Percentiles rank a stretch among this genome's conserved stretches.
Conservation (phyloP, 768 basidiomycete species). For the Termitomyces sp. region DNA sequence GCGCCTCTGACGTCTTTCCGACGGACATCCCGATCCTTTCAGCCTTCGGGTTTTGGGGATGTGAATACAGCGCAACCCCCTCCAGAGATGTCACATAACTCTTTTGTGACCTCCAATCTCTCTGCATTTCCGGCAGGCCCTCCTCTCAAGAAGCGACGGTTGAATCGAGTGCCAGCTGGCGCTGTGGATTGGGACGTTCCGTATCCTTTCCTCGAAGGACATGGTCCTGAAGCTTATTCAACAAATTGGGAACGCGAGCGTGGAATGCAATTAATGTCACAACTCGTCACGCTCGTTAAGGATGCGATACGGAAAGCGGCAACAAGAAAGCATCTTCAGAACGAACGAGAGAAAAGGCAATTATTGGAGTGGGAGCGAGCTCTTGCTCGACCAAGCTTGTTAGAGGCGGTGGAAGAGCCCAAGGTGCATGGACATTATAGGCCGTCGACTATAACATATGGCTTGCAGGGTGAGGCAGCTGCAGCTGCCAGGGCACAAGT, state of each 20-base stretch:
- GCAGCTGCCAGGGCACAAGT: conserved; percentile 7
- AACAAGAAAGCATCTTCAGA: conserved; percentile 42
- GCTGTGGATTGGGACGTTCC: conserved; percentile 83
- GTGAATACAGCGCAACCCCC: neutral
- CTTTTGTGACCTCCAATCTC: neutral
- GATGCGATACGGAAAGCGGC: conserved; percentile 60
- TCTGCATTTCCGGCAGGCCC: conserved; percentile 15
- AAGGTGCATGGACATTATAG: conserved; percentile 28
- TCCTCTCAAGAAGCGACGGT: conserved; percentile 55
- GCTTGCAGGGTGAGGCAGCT: conserved; percentile 16
- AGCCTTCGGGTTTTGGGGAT: conserved; percentile 1
- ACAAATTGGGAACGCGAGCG: conserved; percentile 64
- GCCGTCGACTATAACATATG: conserved; percentile 29
- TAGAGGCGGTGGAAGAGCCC: conserved; percentile 1
- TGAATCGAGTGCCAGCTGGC: conserved; percentile 71
- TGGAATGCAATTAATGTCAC: conserved; percentile 55
- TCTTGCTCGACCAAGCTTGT: neutral
- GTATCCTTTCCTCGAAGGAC: conserved; percentile 68
- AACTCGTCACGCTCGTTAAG: conserved; percentile 60
- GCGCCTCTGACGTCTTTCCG: conserved; percentile 14
- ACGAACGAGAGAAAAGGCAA: conserved; percentile 7
- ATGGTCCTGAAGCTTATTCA: conserved; percentile 66
- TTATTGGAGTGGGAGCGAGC: neutral
- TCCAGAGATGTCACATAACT: neutral
- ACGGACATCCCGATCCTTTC: conserved; percentile 5